Conservation (phyloP, 139 green algal species). For the Yamagishiella unicocca region DNA sequence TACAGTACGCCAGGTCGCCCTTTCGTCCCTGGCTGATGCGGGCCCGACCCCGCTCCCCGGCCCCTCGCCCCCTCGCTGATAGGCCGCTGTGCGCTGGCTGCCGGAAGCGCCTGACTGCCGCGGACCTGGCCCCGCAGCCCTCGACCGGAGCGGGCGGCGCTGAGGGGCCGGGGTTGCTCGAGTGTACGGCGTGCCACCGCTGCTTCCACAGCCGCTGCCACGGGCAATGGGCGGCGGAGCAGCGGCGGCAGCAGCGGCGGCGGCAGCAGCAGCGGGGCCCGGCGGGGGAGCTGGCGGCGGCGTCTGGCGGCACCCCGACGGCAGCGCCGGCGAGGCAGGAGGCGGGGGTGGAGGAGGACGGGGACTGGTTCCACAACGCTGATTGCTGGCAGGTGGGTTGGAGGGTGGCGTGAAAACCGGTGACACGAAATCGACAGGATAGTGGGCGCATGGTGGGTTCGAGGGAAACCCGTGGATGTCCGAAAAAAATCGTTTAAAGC, state of each 20-base stretch:
- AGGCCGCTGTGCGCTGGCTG: constrained; percentile 26
- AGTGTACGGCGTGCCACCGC: constrained; percentile 28
- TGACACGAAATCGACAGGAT: too few species aligned
- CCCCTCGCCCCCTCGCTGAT: background rate
- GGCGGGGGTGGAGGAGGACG: background rate
- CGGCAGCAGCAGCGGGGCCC: background rate
- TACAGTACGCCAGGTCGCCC: too few species aligned
- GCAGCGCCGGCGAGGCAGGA: background rate
- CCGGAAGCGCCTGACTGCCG: background rate
- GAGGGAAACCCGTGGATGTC: too few species aligned
- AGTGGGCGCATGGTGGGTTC: too few species aligned
- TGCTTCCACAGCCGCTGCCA: constrained; percentile 35
- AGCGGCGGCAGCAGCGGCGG: background rate
- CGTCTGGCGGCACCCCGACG: background rate
- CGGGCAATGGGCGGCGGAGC: background rate
- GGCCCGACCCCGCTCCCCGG: background rate
- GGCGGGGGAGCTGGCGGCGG: background rate
- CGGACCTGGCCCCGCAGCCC: background rate
- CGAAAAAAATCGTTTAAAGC: too few species aligned
- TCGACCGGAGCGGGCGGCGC: background rate
- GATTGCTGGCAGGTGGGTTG: constrained; percentile 19
- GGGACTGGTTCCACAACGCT: constrained; percentile 19
- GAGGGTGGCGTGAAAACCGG: too few species aligned
- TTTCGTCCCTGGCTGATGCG: too few species aligned
- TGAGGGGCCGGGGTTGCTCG: background rate